Conservation (phyloP, 306 rosid species). For the Castanea mollissima region DNA sequence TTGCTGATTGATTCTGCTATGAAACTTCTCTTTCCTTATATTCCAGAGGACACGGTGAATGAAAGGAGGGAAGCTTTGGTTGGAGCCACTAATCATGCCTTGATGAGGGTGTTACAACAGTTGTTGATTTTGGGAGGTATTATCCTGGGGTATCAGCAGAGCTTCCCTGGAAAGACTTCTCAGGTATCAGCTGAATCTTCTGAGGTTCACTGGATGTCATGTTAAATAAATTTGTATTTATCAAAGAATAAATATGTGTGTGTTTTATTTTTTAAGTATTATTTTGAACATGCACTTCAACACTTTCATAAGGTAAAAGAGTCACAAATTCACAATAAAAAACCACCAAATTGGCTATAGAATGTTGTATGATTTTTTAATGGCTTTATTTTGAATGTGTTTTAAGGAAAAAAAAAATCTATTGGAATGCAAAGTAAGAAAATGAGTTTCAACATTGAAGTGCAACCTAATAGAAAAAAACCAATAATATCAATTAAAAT, state of each 20-base stretch:
- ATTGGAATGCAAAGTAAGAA: not conserved
- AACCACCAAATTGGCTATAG: not conserved
- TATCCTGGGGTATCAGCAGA: slow-evolving; percentile 54
- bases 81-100: slow-evolving; percentile 65
- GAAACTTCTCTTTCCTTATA: slow-evolving; percentile 39
- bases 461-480: not conserved
- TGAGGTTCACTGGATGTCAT: slow-evolving; percentile 14
- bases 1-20: slow-evolving; percentile 70
- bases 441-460: not conserved
- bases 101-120: slow-evolving; percentile 81
- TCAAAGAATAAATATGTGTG: not conserved
- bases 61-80: slow-evolving; percentile 79
- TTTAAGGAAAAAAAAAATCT: not conserved
- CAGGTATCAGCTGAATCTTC: slow-evolving; percentile 45
- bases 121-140: slow-evolving; percentile 87
- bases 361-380: not conserved
- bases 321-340: not conserved
- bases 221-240: not conserved
- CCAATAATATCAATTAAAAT: not conserved
- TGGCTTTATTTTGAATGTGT: not conserved
- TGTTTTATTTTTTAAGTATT: not conserved
- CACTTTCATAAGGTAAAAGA: not conserved
- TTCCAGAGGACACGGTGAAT: slow-evolving; percentile 65
- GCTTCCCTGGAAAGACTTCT: slow-evolving; percentile 81
- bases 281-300: not conserved